Conservation (phyloP, 768 basidiomycete genomes). For the Leccinellum albellum region DNA sequence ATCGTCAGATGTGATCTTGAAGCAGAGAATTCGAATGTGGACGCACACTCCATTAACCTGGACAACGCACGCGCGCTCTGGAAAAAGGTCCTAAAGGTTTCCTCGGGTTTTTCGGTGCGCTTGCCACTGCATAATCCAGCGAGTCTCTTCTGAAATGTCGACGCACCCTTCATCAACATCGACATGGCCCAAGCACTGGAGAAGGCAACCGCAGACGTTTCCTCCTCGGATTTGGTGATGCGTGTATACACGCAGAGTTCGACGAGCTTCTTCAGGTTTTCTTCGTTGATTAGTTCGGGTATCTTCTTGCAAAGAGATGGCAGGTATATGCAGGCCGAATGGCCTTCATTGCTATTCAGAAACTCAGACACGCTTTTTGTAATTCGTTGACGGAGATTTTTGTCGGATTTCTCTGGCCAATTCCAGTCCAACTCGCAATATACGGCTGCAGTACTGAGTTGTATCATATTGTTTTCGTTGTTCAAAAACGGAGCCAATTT, state of each 20-base stretch:
- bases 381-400: constrained; percentile 3
- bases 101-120: too few relatives aligned
- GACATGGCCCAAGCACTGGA: constrained; percentile 23
- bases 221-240: constrained; percentile 7
- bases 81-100: too few relatives aligned
- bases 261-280: constrained; percentile 17
- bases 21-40: too few relatives aligned
- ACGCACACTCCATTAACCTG: too few relatives aligned
- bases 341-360: constrained; percentile 5
- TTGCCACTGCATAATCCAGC: too few relatives aligned
- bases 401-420: constrained; percentile 9
- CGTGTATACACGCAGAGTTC: constrained; percentile 13
- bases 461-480: constrained; percentile 4
- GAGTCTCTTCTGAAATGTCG: too few relatives aligned
- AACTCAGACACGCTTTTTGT: constrained; percentile 11
- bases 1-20: too few relatives aligned
- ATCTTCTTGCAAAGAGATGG: constrained; percentile 27
- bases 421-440: constrained; percentile 25
- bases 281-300: constrained; percentile 11
- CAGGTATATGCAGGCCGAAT: constrained; percentile 25
- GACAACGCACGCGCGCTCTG: too few relatives aligned
- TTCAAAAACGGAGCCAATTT: constrained; percentile 7
- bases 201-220: constrained; percentile 16
- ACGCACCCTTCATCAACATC: constrained; percentile 22
- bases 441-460: constrained; percentile 22